Base-by-base conservation (phyloP, 2,329 filamentous ascomycete genomes). In the Aphanocladium album region DNA sequence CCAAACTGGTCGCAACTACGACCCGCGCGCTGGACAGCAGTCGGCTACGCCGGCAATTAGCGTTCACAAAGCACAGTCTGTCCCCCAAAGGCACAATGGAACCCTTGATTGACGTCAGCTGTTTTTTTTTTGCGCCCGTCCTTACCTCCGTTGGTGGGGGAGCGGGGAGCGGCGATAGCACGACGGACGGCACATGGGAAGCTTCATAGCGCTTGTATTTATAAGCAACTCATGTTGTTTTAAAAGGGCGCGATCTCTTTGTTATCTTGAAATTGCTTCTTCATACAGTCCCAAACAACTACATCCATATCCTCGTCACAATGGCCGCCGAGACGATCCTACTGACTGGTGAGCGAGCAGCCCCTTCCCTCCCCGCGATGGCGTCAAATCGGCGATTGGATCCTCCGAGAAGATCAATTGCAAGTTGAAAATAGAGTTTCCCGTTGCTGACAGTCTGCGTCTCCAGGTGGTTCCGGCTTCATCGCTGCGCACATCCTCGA, bases 401-500 rank as follows among this genome's bases (percentile, higher is more conserved):
- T 16, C 45, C 21, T 5, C 6, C 11, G 11, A 47, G n/a, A n/a
- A n/a, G n/a, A n/a, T n/a, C n/a, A n/a, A n/a, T n/a, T n/a, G n/a
- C n/a, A n/a, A n/a, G n/a, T n/a, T n/a, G n/a, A n/a, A n/a, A n/a
- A n/a, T n/a, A n/a, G n/a, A 12, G 8, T 47, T 25, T 23, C 7
- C n/a, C n/a, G 5, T 47, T 21, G 4, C 27, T 33, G 25, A 30
- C 27, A 50, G n/a, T 3, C 14, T 33, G n/a, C n/a, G n/a, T 52
- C 6, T 53, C 57, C 58, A 79, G 79, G 79, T 63, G 79, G 79
- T 66, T 80, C 79, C 45, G 79, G 79, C 74, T 82, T 81, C 70
- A 81, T 82, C 65, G 79, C 79, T 65, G 81, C 81, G 56, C 83
- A 85, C 68, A 77, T 82, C 62, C 76, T 85, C 46, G 77, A 84